Evolutionary conservation across 352 stramenopile genomes (phyloP), one percentile per base, ranked within the genome.

Genomic region (Globisporangium carolinianum): DNA sequence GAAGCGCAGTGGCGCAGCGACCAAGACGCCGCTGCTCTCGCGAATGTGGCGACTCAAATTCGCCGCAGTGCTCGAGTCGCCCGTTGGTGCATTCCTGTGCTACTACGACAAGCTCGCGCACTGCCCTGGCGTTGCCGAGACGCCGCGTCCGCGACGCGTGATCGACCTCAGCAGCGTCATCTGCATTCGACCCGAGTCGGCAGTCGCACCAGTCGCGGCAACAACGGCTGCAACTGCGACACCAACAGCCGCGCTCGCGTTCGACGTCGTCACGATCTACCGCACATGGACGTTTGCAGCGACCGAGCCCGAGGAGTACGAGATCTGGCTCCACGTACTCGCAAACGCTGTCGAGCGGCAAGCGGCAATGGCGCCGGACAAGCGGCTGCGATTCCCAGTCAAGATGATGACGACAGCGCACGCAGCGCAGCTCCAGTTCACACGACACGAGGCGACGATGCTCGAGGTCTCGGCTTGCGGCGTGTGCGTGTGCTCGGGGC

Each of bases 191-290:
- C 67, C 78, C 7, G 74, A 87, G 50, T 86, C 76, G 0, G 35
- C 62, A 1, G 55, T 59, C 0, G 46, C 57, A 0, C 18, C 18
- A 24, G 18, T 24, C 1, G 18, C 18, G 18, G 18, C 18, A 24
- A 24, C 18, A 1, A 24, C 18, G 18, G 18, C 18, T 1, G 18
- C 18, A 24, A 24, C 18, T 24, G 68, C 64, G 11, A 49, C 59
- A 2, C 66, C 64, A 9, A 41, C 64, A 12, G 61, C 62, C 18
- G 59, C 49, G 8, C 76, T 69, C 37, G 73, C 76, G 4, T 91
- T 91, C 46, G 82, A 91, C 51, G 60, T 91, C 36, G 75, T 89
- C 4, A 89, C 82, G 0, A 53, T 91, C 24, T 89, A 89, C 64
- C 82, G 82, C 35, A 84, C 65, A 6, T 91, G 79, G 79, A 89